phyloP scores from a whole-genome alignment of 352 stramenopile genomes.

The Thraustotheca clavata region DNA sequence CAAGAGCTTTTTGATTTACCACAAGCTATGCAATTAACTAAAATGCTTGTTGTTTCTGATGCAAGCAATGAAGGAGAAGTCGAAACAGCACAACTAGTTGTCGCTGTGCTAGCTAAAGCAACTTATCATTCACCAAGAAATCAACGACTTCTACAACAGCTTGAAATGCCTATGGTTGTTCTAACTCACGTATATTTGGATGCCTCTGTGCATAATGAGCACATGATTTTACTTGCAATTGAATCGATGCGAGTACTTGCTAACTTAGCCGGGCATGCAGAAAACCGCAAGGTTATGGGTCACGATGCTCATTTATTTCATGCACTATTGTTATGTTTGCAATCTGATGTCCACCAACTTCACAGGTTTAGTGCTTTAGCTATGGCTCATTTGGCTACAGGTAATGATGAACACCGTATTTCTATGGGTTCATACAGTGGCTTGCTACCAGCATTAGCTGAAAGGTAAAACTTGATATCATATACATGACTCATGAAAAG shows the following conservation, averaged over 20 bases:
- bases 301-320: conserved; percentile 30
- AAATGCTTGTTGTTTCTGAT: conserved; percentile 32
- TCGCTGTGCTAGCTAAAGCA: conserved; percentile 35
- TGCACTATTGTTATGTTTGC: conserved; percentile 32
- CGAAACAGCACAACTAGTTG: conserved; percentile 38
- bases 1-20: conserved; percentile 40
- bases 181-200: conserved; percentile 34
- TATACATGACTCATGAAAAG: not conserved
- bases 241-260: not conserved
- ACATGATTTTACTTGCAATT: not conserved
- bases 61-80: conserved; percentile 16
- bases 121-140: conserved; percentile 36
- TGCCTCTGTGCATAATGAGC: not conserved
- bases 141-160: conserved; percentile 30
- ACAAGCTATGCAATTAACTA: conserved; percentile 29
- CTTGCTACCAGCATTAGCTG: conserved; percentile 34
- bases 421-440: conserved; percentile 39
- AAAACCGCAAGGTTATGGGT: conserved; percentile 23
- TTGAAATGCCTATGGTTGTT: conserved; percentile 30
- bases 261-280: not conserved
- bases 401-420: conserved; percentile 56
- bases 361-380: conserved; percentile 49
- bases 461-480: not conserved
- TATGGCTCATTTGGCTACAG: conserved; percentile 45
- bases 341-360: conserved; percentile 45